Evolutionary conservation across 2,329 filamentous ascomycete genomes (phyloP), one percentile per base, ranked within the genome.

Genomic region (Delphinella strobiligena): DNA sequence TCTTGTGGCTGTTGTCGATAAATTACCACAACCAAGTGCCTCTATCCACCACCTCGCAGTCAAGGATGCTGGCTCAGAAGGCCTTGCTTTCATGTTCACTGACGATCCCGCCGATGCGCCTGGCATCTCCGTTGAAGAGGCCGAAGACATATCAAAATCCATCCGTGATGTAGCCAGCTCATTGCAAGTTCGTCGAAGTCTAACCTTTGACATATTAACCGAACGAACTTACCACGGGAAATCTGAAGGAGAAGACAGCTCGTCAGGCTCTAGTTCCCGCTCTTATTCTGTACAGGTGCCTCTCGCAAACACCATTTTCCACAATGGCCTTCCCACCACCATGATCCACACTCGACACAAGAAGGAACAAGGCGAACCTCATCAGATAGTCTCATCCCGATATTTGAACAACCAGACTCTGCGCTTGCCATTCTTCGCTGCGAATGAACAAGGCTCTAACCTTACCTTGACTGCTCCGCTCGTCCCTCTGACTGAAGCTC

Each of bases 301-400:
- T 2, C 62, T 91, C 18, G 79, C 84, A 31, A 84, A 86, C 51
- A 93, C 85, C 0, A 63, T 86, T 5, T 91, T 91, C 53, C 73
- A 78, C 30, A 89, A 79, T 44, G 80, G 77, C 34, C 67, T 64
- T 18, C 63, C 64, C 1, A 78, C 78, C 2, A 82, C 76, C 1
- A 59, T 84, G 5, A 53, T 51, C 16, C 45, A 51, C 32, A 52
- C 33, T 43, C 36, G 4, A 27, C 54, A 8, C 38, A 29, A 15
- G 33, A 5, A 22, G 7, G 7, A 27, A 27, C 12, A 7, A 7
- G 22, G 12, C 30, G 30, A 14, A 7, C 30, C 8, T 5, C 15
- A 11, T 40, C 4, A 11, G 7, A 7, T 15, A 11, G 24, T 15
- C 3, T 16, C 16, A 10, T 4, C 12, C 16, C 19, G 24, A 12